Percentiles rank a stretch among this genome's conserved stretches.
These are phyloP conservation scores for Populus tremula DNA, from an alignment of 345 rosid species.

Conservation along the genomic window DNA sequence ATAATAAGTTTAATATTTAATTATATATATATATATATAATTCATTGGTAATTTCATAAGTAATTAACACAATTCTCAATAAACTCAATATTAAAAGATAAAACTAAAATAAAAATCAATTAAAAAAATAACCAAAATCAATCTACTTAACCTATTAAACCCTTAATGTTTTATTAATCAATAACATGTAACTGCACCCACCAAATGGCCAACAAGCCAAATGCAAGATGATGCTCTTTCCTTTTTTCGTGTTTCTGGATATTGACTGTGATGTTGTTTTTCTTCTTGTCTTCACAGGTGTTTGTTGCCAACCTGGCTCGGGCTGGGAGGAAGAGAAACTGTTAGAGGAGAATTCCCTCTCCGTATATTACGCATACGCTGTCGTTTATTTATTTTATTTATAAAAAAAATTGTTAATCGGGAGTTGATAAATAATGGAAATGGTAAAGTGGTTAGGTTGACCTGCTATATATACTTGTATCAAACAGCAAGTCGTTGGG, in stretches of 20 bases:
- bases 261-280: background rate
- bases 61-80: no score
- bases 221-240: background rate
- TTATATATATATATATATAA: no score
- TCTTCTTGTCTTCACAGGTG: background rate
- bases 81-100: no score
- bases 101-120: no score
- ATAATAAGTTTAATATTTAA: no score
- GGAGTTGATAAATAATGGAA: background rate
- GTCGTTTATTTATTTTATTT: no score
- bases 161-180: no score
- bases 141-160: no score
- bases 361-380: no score
- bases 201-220: background rate
- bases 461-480: background rate
- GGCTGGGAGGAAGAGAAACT: background rate
- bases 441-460: background rate
- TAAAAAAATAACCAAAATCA: no score
- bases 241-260: background rate
- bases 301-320: background rate
- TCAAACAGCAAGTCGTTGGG: background rate
- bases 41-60: no score
- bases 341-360: background rate
- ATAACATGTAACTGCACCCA: background rate
- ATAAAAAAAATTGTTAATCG: no score